phyloP scores from a whole-genome alignment of 306 rosid species.

The Gynostemma pentaphyllum region DNA sequence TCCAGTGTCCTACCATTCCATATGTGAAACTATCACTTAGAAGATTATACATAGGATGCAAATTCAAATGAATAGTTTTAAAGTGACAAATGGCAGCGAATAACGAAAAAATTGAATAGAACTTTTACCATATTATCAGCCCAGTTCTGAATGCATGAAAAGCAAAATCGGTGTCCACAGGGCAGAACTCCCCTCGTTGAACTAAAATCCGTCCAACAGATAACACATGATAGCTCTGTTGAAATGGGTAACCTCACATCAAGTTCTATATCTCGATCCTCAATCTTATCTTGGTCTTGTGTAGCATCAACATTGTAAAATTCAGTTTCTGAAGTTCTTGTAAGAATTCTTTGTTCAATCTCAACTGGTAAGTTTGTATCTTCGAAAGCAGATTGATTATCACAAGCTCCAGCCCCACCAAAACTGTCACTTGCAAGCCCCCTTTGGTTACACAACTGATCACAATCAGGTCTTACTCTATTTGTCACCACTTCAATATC shows the following conservation, averaged over 20 bases:
- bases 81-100: neutral
- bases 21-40: neutral
- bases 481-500: conserved; percentile 17
- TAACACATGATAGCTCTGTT: conserved; percentile 65
- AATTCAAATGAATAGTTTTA: neutral
- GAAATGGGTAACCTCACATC: conserved; percentile 26
- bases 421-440: conserved; percentile 16
- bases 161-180: conserved; percentile 89
- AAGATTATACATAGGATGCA: neutral
- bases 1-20: neutral
- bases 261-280: conserved; percentile 15
- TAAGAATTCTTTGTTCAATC: conserved; percentile 16
- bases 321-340: conserved; percentile 25
- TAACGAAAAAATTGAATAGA: conserved; percentile 6
- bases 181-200: conserved; percentile 62
- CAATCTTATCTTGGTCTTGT: conserved; percentile 14
- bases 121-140: conserved; percentile 47
- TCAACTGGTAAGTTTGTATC: conserved; percentile 18
- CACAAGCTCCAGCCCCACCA: conserved; percentile 26
- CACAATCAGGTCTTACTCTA: conserved; percentile 20
- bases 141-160: conserved; percentile 70
- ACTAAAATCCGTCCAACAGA: conserved; percentile 75
- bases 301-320: conserved; percentile 24
- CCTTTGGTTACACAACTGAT: conserved; percentile 18
- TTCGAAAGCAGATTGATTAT: conserved; percentile 15